Conservation (phyloP, 2,329 filamentous ascomycete genomes). For the Epichloe brachyelytri region DNA sequence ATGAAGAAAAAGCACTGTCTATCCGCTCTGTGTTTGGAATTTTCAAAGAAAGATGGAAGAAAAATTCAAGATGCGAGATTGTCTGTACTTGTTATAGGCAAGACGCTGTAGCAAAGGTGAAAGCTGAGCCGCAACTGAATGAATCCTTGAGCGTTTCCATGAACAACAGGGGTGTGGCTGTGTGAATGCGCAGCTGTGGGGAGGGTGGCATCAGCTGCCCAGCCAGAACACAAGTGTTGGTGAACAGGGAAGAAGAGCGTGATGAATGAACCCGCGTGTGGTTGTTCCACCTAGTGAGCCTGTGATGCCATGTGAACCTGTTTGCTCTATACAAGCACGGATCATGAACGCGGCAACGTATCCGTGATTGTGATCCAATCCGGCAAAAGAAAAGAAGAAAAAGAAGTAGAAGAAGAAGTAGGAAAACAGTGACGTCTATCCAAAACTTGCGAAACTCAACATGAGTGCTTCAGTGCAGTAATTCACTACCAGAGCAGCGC, state of each 20-base stretch:
- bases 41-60: neutral
- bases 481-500: neutral
- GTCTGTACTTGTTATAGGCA: neutral
- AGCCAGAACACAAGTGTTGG: neutral
- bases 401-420: neutral
- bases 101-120: neutral
- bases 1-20: neutral
- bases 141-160: neutral
- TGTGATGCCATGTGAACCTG: neutral
- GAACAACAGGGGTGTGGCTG: neutral
- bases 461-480: neutral
- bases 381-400: neutral
- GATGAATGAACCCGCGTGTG: neutral
- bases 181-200: neutral
- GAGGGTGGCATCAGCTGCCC: neutral
- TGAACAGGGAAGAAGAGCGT: neutral
- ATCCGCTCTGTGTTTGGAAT: too few relatives aligned
- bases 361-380: neutral
- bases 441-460: neutral
- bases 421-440: neutral
- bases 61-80: neutral
- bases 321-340: neutral
- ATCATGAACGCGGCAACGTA: neutral
- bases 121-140: neutral
- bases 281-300: neutral